These are phyloP conservation scores for Scedosporium boydii DNA, from an alignment of 2,329 filamentous ascomycete genomes.

Conservation along the genomic window DNA sequence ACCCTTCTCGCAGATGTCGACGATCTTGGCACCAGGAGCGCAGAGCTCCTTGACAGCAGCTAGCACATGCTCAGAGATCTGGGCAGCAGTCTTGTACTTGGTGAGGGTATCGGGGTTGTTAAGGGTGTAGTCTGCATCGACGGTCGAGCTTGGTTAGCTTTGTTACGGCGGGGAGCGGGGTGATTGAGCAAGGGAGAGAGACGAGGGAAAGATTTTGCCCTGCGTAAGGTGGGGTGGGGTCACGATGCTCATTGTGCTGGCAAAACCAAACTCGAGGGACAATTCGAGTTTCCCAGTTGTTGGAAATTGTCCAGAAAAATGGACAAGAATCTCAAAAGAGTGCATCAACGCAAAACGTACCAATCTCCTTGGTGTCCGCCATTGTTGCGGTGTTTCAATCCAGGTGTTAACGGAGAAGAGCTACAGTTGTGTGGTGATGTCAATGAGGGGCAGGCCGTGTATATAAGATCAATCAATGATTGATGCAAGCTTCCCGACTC, in stretches of 20 bases:
- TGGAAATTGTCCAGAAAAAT: background rate
- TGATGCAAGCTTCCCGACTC: background rate
- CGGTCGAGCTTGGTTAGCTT: background rate
- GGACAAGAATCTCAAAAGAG: background rate
- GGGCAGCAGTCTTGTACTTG: constrained; percentile 96
- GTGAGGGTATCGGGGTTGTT: constrained; percentile 91
- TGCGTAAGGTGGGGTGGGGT: constrained; percentile 4
- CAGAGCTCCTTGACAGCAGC: constrained; percentile 68
- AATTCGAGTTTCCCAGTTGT: background rate
- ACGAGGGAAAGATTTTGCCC: background rate
- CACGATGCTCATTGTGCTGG: background rate
- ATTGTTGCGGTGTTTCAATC: constrained; percentile 20
- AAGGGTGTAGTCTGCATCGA: constrained; percentile 68
- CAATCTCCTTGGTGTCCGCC: constrained; percentile 35
- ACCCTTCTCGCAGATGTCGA: constrained; percentile 89
- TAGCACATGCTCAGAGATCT: constrained; percentile 93
- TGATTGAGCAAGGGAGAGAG: background rate
- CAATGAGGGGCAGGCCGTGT: background rate
- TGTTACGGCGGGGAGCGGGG: background rate
- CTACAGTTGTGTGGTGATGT: background rate
- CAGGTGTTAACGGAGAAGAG: background rate
- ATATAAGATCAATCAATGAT: background rate
- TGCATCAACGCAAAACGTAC: constrained; percentile 21
- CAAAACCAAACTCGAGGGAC: background rate
- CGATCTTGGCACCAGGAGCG: constrained; percentile 80